phyloP scores from a whole-genome alignment of 345 rosid species.

The Sonneratia caseolaris region DNA sequence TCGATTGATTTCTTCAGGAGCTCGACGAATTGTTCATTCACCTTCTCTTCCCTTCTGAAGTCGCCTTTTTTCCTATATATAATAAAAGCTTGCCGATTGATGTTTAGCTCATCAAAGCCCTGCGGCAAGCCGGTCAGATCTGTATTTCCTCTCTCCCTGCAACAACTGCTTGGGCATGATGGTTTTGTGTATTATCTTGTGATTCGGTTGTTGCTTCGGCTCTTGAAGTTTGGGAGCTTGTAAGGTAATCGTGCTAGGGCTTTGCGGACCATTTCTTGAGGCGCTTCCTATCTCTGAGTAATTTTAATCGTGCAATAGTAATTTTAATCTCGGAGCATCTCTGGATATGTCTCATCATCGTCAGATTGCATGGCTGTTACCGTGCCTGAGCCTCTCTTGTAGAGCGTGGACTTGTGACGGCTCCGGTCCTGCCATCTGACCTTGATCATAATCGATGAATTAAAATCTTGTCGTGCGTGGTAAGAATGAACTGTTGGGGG shows the following conservation, averaged over 20 bases:
- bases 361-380: no score
- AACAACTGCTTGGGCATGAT: neutral
- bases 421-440: no score
- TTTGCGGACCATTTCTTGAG: neutral
- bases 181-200: neutral
- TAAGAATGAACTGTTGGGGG: no score
- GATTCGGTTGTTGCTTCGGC: neutral
- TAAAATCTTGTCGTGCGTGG: no score
- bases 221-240: neutral
- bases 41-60: neutral
- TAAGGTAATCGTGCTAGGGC: neutral
- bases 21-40: conserved; percentile 8
- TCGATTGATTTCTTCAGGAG: neutral
- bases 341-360: no score
- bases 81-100: neutral
- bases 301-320: no score
- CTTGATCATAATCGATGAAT: no score
- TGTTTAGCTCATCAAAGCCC: conserved; percentile 1
- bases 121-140: neutral
- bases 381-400: no score
- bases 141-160: neutral
- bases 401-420: no score
- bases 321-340: no score
- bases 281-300: neutral
- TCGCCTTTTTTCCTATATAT: neutral